Conservation (phyloP, 78 protist species). For the Speleostelium caveatum region DNA sequence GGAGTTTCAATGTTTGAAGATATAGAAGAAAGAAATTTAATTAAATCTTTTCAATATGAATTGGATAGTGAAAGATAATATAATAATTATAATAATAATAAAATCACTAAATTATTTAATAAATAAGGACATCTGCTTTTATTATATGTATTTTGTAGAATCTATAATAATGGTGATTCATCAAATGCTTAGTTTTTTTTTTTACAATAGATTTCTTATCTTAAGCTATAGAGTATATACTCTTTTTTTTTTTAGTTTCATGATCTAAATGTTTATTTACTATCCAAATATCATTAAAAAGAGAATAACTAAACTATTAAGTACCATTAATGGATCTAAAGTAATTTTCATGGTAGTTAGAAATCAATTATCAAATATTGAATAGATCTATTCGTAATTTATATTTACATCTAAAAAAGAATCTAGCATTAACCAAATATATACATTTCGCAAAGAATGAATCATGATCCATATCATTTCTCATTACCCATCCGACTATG, state of each 20-base stretch:
- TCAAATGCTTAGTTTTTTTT: no score
- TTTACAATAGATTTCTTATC: no score
- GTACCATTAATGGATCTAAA: constrained; percentile 31
- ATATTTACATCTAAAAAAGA: constrained; percentile 67
- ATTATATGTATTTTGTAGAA: no score
- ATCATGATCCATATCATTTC: constrained; percentile 38
- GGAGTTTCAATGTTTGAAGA: constrained; percentile 35
- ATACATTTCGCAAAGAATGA: constrained; percentile 52
- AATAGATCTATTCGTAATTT: no score
- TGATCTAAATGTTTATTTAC: not conserved
- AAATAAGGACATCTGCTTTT: no score
- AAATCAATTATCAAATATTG: not conserved
- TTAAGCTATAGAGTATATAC: no score
- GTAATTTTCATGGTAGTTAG: not conserved
- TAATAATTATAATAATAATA: no score
- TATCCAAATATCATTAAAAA: constrained; percentile 49
- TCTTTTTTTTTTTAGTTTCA: no score
- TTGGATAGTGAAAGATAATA: constrained; percentile 37
- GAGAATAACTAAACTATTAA: constrained; percentile 36
- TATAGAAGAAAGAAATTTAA: not conserved
- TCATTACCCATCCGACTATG: constrained; percentile 65
- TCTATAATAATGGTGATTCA: no score
- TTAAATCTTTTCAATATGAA: constrained; percentile 11
- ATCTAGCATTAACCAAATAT: constrained; percentile 37
- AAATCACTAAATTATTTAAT: no score